These are phyloP conservation scores for Leptoxyphium fumago DNA, from an alignment of 2,329 filamentous ascomycete species.

Conservation along the genomic window DNA sequence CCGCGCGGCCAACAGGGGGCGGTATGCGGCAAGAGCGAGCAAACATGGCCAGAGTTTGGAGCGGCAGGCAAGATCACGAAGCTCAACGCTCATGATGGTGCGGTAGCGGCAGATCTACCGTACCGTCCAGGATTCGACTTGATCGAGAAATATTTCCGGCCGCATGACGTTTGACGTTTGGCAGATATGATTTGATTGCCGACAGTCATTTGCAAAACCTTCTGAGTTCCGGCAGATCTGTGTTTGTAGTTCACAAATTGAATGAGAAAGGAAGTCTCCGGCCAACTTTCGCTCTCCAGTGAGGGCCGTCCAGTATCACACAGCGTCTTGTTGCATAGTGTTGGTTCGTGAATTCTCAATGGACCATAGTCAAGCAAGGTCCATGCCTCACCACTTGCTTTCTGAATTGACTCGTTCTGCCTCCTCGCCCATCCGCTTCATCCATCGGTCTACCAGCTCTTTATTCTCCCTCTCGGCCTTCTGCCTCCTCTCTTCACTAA, in stretches of 20 bases:
- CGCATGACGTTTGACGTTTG: neutral
- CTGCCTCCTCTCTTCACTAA: slow-evolving; percentile 63
- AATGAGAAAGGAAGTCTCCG: too few relatives aligned
- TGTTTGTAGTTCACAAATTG: too few relatives aligned
- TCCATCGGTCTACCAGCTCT: slow-evolving; percentile 80
- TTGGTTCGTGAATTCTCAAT: too few relatives aligned
- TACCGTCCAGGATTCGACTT: neutral
- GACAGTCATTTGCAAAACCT: too few relatives aligned
- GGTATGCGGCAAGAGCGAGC: neutral
- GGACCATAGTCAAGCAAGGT: too few relatives aligned
- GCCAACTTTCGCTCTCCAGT: too few relatives aligned
- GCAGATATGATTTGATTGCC: too few relatives aligned
- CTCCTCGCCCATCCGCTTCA: slow-evolving; percentile 73
- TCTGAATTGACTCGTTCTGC: slow-evolving; percentile 69
- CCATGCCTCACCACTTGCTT: slow-evolving; percentile 10
- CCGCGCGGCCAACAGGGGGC: neutral
- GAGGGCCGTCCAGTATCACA: too few relatives aligned
- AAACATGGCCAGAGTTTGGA: neutral
- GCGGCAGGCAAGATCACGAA: neutral
- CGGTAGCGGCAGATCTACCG: neutral
- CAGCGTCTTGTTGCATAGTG: too few relatives aligned
- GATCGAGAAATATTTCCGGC: neutral
- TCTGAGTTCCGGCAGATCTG: too few relatives aligned
- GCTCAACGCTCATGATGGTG: neutral
- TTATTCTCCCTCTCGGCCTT: slow-evolving; percentile 70